These are phyloP conservation scores for Fonsecaea erecta DNA, from an alignment of 2,329 filamentous ascomycete genomes.

Conservation along the genomic window DNA sequence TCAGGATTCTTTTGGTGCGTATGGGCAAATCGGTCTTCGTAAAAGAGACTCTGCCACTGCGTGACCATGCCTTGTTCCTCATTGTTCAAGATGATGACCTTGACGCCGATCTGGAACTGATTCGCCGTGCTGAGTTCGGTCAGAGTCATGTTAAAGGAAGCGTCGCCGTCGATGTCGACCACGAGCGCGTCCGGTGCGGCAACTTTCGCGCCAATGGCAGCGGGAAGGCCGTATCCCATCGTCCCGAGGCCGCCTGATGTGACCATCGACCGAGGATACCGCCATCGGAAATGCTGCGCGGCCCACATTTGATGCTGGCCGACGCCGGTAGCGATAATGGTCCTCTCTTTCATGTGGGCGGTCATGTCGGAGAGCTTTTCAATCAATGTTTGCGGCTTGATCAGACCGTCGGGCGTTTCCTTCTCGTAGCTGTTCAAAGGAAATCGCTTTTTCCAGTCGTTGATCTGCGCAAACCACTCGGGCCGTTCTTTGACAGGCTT, in stretches of 20 bases:
- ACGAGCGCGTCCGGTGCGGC: constrained; percentile 80
- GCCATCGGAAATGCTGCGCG: constrained; percentile 95
- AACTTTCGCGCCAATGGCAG: constrained; percentile 94
- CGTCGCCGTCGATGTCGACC: constrained; percentile 95
- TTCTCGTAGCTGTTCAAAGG: constrained; percentile 81
- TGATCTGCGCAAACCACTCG: constrained; percentile 89
- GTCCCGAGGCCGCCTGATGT: constrained; percentile 94
- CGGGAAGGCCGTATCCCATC: constrained; percentile 94
- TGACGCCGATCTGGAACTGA: constrained; percentile 96
- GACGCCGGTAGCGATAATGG: constrained; percentile 89
- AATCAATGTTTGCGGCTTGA: constrained; percentile 94
- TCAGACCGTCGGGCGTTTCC: constrained; percentile 73
- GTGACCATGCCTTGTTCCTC: constrained; percentile 99
- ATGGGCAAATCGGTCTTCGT: constrained; percentile 88
- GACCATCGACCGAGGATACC: constrained; percentile 88
- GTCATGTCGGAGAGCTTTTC: constrained; percentile 87
- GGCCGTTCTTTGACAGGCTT: constrained; percentile 68
- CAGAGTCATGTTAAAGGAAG: constrained; percentile 98
- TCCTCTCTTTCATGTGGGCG: constrained; percentile 76
- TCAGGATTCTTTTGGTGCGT: constrained; percentile 96
- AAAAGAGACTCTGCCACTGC: constrained; percentile 98
- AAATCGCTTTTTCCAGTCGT: constrained; percentile 88
- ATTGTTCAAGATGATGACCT: constrained; percentile 94
- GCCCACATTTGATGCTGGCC: constrained; percentile 99
- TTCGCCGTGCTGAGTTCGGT: constrained; percentile 91